Evolutionary conservation across 225 moss, liverwort and hornwort genomes (phyloP).

Genomic region (Polytrichum formosum): DNA sequence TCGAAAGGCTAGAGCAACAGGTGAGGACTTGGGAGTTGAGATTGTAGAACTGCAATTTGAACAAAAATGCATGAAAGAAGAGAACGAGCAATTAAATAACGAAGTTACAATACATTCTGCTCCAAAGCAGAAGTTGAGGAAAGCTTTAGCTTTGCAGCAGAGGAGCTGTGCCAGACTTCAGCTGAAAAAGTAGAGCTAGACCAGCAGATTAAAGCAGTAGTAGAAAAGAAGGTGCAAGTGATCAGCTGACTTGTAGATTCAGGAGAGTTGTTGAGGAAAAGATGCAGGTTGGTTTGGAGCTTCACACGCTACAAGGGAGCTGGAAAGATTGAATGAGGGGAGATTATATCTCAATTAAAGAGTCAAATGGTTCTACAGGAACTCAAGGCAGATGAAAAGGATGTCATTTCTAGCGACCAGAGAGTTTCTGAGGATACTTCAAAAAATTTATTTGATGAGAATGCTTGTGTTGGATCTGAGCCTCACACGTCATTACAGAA

Average conservation of each 20-base stretch:
- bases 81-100: conserved; percentile 23
- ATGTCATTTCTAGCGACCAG: conserved; percentile 19
- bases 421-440: conserved; percentile 30
- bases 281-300: conserved; percentile 20
- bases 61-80: conserved; percentile 29
- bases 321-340: conserved; percentile 32
- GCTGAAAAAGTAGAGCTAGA: conserved; percentile 40
- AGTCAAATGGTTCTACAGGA: conserved; percentile 20
- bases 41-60: conserved; percentile 32
- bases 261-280: conserved; percentile 18
- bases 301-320: conserved; percentile 24
- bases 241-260: conserved; percentile 18
- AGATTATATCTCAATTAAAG: conserved; percentile 26
- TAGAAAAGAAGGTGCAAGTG: conserved; percentile 31
- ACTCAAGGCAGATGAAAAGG: conserved; percentile 29
- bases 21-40: conserved; percentile 32
- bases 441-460: conserved; percentile 32
- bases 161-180: conserved; percentile 28
- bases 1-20: conserved; percentile 33
- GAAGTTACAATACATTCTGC: conserved; percentile 16
- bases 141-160: conserved; percentile 7
- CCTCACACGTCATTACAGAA: conserved; percentile 17
- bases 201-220: conserved; percentile 33
- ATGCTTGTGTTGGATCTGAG: conserved; percentile 19
- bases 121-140: conserved; percentile 21